Evolutionary conservation across 2,329 filamentous ascomycete species (phyloP).

Genomic region (Nigrospora osmanthi): DNA sequence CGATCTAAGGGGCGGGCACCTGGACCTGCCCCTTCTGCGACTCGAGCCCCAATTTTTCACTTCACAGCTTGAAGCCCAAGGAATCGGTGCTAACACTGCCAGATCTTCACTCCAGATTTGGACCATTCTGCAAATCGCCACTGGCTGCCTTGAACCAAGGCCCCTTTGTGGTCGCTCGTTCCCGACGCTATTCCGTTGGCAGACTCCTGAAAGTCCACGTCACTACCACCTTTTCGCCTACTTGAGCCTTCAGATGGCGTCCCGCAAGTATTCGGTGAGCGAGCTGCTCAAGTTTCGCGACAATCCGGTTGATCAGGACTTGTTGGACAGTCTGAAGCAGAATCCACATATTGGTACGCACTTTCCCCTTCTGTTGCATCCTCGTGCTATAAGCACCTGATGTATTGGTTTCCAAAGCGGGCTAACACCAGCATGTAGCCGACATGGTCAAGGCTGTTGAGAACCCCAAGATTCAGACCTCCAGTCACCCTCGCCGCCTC

Average conservation of each 20-base stretch:
- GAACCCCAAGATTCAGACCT: conserved; percentile 1
- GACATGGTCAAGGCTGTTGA: conserved; percentile 18
- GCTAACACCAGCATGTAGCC: conserved; percentile 6
- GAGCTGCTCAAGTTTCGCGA: conserved; percentile 36
- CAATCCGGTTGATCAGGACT: conserved; percentile 1
- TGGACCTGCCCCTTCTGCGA: conserved; percentile 1
- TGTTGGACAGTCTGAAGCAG: conserved; percentile 11
- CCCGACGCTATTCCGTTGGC: conserved; percentile 32
- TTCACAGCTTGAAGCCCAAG: conserved; percentile 31
- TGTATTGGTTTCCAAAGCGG: neutral
- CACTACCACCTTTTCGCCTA: conserved; percentile 33
- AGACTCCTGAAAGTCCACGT: conserved; percentile 23
- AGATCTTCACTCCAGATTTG: conserved; percentile 18
- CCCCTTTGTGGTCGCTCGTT: conserved; percentile 11
- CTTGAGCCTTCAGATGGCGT: conserved; percentile 30
- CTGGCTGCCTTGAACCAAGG: conserved; percentile 6
- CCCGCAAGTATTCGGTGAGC: conserved; percentile 31
- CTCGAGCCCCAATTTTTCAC: conserved; percentile 26
- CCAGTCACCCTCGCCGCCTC: conserved; percentile 9
- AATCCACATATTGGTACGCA: conserved; percentile 33
- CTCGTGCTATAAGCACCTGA: neutral
- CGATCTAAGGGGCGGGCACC: neutral
- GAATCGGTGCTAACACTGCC: conserved; percentile 21
- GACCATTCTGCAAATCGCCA: conserved; percentile 22
- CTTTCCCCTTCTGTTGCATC: conserved; percentile 2